Evolutionary conservation across 192 early-diverging fungal species (phyloP), one percentile per base, ranked within the genome.

Genomic region (Funneliformis geosporum): DNA sequence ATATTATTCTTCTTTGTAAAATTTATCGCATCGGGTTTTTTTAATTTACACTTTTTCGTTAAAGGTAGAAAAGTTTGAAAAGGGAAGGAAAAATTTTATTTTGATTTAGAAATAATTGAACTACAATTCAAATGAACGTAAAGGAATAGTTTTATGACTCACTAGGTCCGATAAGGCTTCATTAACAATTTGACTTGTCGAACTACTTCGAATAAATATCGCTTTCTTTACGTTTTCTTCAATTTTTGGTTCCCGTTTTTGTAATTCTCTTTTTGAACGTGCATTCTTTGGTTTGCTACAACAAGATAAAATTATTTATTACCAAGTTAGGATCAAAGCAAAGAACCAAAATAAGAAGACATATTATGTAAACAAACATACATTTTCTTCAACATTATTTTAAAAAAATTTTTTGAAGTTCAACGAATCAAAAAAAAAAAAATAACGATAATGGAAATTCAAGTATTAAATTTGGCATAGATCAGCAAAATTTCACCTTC

Each of bases 1-100:
- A 99, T 91, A 75, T 96, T 93, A 81, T 99, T 98, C 84, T 95
- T 97, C 81, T 96, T 97, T 79, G 89, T 89, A 83, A 99, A 97
- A 76, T 94, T 89, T 68, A 96, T 87, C 10, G 91, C 95, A 69
- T 97, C 86, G 8, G 97, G 94, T 81, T 95, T 94, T 86, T 96
- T 97, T 60, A 99, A 86, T 75, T 92, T 84, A 82, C 94, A 95
- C 91, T 95, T 82, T 18, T 75, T 7, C 73, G 21, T 18, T 38
- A 8, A 14, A 5, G 60, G 23, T 8, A 47, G 60, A 71, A 40
- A 55, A 25, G 60, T 14, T 8, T 25, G 44, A 8, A 59, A 67
- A 23, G 42, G 42, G 18, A 6, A 71, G 61, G 69, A 21, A 23
- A 60, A 46, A 25, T 21, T 21, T 55, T n/a, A 65, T 28, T 16